Percentiles rank a stretch among this genome's conserved stretches.
Evolutionary conservation across 2,329 filamentous ascomycete species (phyloP).

Genomic region (Alternaria solani): DNA sequence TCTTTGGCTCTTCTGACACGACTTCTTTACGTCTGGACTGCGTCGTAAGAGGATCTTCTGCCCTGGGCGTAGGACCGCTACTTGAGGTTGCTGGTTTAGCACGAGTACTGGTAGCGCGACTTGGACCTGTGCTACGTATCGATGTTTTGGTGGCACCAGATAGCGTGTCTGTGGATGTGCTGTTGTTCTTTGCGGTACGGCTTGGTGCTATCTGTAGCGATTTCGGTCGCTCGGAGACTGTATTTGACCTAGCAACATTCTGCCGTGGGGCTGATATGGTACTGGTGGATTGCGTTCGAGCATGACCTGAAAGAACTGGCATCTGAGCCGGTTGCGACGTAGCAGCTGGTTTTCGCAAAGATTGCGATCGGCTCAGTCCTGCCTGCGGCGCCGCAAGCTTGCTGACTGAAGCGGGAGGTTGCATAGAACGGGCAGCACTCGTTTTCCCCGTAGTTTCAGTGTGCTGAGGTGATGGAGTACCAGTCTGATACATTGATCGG

Average conservation of each 20-base stretch:
- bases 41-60: constrained; percentile 19
- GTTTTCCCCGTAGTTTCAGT: constrained; percentile 15
- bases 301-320: constrained; percentile 24
- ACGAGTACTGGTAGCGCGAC: constrained; percentile 37
- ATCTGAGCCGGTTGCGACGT: constrained; percentile 26
- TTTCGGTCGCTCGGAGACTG: constrained; percentile 33
- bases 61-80: constrained; percentile 14
- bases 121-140: constrained; percentile 34
- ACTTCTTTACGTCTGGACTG: constrained; percentile 29
- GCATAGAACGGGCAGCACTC: constrained; percentile 23
- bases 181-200: constrained; percentile 15
- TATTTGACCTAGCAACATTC: constrained; percentile 22
- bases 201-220: constrained; percentile 30
- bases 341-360: constrained; percentile 38
- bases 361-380: constrained; percentile 39
- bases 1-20: constrained; percentile 34
- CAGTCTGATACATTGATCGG: constrained; percentile 43
- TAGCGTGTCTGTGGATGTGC: constrained; percentile 17
- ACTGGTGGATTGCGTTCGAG: constrained; percentile 40
- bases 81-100: constrained; percentile 25
- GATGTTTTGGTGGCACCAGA: constrained; percentile 24
- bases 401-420: constrained; percentile 25
- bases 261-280: constrained; percentile 23
- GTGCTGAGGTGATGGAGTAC: constrained; percentile 16
- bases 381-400: constrained; percentile 29